A percentile compares a stretch with the other conserved stretches of the same genome.
Evolutionary conservation across 805 yeast species (phyloP).

Genomic region (Danielia oregonensis): DNA sequence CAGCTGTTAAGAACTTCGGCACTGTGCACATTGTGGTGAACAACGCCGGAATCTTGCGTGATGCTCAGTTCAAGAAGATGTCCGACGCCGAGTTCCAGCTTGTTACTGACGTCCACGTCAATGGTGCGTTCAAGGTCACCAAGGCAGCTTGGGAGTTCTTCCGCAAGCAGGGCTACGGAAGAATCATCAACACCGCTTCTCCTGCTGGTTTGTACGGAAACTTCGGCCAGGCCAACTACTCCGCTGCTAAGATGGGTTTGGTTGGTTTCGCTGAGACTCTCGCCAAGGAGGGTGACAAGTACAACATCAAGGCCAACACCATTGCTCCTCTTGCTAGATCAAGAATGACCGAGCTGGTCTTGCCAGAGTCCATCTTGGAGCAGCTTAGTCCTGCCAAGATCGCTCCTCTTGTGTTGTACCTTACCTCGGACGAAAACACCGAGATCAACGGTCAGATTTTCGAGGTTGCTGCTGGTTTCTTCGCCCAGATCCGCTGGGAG

Average conservation of each 20-base stretch:
- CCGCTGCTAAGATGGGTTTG: slow-evolving; percentile 87
- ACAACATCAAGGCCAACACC: slow-evolving; percentile 78
- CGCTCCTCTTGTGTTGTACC: slow-evolving; percentile 84
- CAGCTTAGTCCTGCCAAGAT: slow-evolving; percentile 81
- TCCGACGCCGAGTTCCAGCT: slow-evolving; percentile 70
- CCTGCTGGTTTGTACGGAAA: slow-evolving; percentile 97
- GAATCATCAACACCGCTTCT: slow-evolving; percentile 89
- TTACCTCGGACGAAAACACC: slow-evolving; percentile 57
- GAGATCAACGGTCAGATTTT: slow-evolving; percentile 70
- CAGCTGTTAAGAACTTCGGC: slow-evolving; percentile 85
- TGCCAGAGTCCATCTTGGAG: slow-evolving; percentile 82
- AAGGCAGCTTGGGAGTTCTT: slow-evolving; percentile 91
- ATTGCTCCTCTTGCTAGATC: slow-evolving; percentile 96
- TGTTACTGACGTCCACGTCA: slow-evolving; percentile 83
- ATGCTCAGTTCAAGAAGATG: slow-evolving; percentile 84
- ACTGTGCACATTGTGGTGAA: slow-evolving; percentile 84
- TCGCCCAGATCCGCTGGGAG: slow-evolving; percentile 92
- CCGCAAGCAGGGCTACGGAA: slow-evolving; percentile 79
- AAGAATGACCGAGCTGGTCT: slow-evolving; percentile 88
- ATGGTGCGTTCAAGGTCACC: slow-evolving; percentile 82
- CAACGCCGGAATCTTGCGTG: slow-evolving; percentile 94
- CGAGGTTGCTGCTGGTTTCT: slow-evolving; percentile 94
- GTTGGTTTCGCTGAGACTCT: slow-evolving; percentile 92
- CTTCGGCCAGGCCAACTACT: slow-evolving; percentile 94
- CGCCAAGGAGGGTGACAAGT: slow-evolving; percentile 87